phyloP scores from a whole-genome alignment of 148 eudicot species.

The Rhododendron ovatum region DNA sequence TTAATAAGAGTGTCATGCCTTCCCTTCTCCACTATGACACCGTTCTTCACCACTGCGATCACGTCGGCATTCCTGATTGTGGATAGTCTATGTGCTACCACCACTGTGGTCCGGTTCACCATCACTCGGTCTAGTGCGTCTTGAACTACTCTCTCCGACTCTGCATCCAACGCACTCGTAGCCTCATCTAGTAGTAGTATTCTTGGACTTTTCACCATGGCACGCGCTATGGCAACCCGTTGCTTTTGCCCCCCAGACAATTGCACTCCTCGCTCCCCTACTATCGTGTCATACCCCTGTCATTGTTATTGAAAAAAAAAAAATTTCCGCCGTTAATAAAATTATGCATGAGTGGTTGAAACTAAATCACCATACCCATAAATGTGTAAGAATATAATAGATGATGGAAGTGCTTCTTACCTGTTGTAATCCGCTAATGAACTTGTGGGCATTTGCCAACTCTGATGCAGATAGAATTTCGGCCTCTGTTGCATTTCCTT shows the following conservation, averaged over 20 bases:
- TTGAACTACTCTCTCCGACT: conserved; percentile 68
- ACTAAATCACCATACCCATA: neutral
- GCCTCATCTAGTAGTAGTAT: conserved; percentile 73
- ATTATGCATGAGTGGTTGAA: neutral
- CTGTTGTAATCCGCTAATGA: conserved; percentile 60
- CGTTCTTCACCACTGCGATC: conserved; percentile 62
- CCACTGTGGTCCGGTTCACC: conserved; percentile 63
- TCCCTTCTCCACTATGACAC: conserved; percentile 68
- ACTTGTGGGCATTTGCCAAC: conserved; percentile 74
- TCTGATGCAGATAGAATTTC: conserved; percentile 60
- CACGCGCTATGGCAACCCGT: conserved; percentile 76
- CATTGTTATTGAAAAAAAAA: neutral
- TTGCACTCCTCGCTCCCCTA: conserved; percentile 73
- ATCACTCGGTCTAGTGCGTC: conserved; percentile 60
- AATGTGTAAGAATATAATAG: neutral
- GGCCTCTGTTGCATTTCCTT: conserved; percentile 49
- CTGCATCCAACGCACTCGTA: conserved; percentile 74
- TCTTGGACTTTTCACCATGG: conserved; percentile 57
- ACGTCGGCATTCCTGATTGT: conserved; percentile 59
- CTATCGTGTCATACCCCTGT: conserved; percentile 71
- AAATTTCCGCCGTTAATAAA: neutral
- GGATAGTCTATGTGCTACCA: conserved; percentile 66
- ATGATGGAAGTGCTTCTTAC: conserved; percentile 9
- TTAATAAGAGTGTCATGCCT: conserved; percentile 51
- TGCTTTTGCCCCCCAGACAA: conserved; percentile 81